Percentiles rank a stretch among this genome's conserved stretches.
These are phyloP conservation scores for Leccinum sublutescens DNA, from an alignment of 768 basidiomycete species.

Conservation along the genomic window DNA sequence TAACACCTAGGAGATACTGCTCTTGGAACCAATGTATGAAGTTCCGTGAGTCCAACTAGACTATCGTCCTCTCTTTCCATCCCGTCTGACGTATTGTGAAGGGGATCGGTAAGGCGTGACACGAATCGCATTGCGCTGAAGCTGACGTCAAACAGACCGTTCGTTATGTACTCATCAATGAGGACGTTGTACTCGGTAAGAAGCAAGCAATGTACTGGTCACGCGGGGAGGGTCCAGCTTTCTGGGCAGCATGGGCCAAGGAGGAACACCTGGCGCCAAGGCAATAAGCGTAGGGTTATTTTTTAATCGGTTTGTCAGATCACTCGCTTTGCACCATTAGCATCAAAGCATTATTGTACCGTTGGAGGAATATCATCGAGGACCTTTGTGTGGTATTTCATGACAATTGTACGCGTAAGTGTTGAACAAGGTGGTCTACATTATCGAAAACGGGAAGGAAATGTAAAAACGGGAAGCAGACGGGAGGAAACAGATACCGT, in stretches of 20 bases:
- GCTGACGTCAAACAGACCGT: slow-evolving; percentile 50
- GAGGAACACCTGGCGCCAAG: slow-evolving; percentile 46
- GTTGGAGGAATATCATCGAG: neutral
- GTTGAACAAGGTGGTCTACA: slow-evolving; percentile 30
- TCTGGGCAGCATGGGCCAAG: slow-evolving; percentile 76
- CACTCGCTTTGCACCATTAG: neutral
- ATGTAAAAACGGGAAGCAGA: slow-evolving; percentile 12
- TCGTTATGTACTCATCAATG: slow-evolving; percentile 79
- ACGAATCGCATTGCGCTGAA: neutral
- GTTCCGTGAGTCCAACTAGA: slow-evolving; percentile 62
- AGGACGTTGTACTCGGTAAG: slow-evolving; percentile 63
- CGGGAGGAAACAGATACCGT: slow-evolving; percentile 2
- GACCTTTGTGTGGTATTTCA: slow-evolving; percentile 26
- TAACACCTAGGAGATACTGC: slow-evolving; percentile 59
- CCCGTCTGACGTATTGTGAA: slow-evolving; percentile 23
- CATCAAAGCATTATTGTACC: neutral
- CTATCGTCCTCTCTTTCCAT: slow-evolving; percentile 2
- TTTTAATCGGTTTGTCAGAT: neutral
- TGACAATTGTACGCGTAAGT: slow-evolving; percentile 28
- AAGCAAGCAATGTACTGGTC: slow-evolving; percentile 73
- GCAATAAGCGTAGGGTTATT: slow-evolving; percentile 9
- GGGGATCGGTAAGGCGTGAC: slow-evolving; percentile 59
- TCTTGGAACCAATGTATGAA: slow-evolving; percentile 93
- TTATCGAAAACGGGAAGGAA: slow-evolving; percentile 18
- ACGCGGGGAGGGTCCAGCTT: slow-evolving; percentile 60